Conservation (phyloP, 2,329 filamentous ascomycete species). For the Paramyrothecium sp. region DNA sequence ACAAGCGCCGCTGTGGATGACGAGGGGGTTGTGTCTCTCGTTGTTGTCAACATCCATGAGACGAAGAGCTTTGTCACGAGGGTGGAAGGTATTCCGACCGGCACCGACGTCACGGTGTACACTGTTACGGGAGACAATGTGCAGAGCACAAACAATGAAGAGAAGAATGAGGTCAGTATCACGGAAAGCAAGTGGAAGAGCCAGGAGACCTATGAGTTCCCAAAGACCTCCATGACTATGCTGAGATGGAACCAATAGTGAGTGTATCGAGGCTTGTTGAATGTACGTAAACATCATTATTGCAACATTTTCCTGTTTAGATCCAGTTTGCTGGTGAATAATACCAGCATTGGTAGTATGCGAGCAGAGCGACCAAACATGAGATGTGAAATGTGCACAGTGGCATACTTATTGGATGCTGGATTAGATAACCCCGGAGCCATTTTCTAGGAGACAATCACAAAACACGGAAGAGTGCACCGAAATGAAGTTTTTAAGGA, state of each 20-base stretch:
- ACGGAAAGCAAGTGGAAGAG: slow-evolving; percentile 56
- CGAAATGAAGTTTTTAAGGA: no score
- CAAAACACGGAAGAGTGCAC: no score
- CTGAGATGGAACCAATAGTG: slow-evolving; percentile 52
- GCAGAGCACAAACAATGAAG: slow-evolving; percentile 56
- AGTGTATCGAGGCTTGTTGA: no score
- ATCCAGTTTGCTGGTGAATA: not conserved
- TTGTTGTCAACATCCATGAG: slow-evolving; percentile 71
- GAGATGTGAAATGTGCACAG: not conserved
- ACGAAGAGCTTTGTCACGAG: slow-evolving; percentile 56
- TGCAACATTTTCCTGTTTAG: no score
- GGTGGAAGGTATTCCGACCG: slow-evolving; percentile 56
- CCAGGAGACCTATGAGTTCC: slow-evolving; percentile 61
- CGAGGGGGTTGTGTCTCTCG: slow-evolving; percentile 62
- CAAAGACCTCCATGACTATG: slow-evolving; percentile 69
- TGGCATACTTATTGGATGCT: not conserved
- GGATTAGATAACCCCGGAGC: no score
- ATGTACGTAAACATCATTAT: no score
- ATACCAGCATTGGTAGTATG: not conserved
- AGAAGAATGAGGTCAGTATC: slow-evolving; percentile 56
- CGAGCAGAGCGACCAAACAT: not conserved
- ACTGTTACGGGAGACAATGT: not conserved
- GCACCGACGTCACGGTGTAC: slow-evolving; percentile 40
- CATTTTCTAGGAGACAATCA: no score
- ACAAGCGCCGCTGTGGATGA: slow-evolving; percentile 59